Percentiles rank a stretch among this genome's conserved stretches.
These are phyloP conservation scores for Abelmoschus esculentus DNA, from an alignment of 345 rosid genomes.

Conservation along the genomic window DNA sequence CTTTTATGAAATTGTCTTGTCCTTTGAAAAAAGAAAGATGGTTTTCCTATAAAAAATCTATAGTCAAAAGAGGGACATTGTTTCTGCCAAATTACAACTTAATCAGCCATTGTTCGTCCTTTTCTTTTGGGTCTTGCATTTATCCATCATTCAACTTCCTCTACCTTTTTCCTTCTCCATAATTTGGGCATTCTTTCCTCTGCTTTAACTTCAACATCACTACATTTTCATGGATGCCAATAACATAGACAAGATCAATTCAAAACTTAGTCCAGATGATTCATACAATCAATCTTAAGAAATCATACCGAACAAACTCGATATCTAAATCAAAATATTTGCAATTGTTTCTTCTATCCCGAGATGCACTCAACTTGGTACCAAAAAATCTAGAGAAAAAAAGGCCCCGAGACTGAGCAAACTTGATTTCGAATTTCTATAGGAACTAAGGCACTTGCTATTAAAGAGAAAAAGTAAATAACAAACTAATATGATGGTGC, in stretches of 20 bases:
- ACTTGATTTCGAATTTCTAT: neutral
- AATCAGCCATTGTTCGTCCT: too few relatives aligned
- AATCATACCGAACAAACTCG: neutral
- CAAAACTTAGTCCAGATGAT: neutral
- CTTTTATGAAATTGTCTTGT: too few relatives aligned
- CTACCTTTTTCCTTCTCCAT: neutral
- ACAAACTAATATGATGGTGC: neutral
- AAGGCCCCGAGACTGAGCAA: neutral
- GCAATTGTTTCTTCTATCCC: neutral
- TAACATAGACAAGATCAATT: neutral
- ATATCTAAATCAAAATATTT: neutral
- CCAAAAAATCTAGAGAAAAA: neutral
- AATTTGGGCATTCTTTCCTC: neutral
- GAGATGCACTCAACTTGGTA: neutral
- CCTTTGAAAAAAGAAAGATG: too few relatives aligned
- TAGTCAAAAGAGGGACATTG: too few relatives aligned
- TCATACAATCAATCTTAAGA: neutral
- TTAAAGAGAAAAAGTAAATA: neutral
- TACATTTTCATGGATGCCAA: neutral
- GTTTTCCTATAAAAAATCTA: too few relatives aligned
- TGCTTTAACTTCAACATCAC: neutral
- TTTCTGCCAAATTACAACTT: too few relatives aligned
- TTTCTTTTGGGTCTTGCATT: neutral
- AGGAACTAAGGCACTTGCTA: neutral
- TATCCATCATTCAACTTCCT: too few relatives aligned